phyloP scores from a whole-genome alignment of 1,139 yeast species.

The Kodamaea anthophila region DNA sequence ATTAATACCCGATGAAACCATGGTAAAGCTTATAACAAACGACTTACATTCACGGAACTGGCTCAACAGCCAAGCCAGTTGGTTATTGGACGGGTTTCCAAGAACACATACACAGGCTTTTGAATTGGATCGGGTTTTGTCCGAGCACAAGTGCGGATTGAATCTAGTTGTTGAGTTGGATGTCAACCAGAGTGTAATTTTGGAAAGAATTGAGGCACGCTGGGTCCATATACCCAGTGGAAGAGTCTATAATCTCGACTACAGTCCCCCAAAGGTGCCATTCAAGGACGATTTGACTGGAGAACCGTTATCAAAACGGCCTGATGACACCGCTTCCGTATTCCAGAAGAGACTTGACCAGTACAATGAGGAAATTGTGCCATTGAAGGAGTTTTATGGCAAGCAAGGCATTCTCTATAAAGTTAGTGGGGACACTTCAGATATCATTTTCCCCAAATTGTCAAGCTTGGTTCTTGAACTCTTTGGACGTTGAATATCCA shows the following conservation, averaged over 20 bases:
- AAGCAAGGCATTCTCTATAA: slow-evolving; percentile 46
- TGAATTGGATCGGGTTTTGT: slow-evolving; percentile 45
- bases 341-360: slow-evolving; percentile 61
- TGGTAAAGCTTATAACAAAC: slow-evolving; percentile 52
- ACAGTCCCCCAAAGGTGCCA: slow-evolving; percentile 80
- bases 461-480: slow-evolving; percentile 25
- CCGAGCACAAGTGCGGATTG: slow-evolving; percentile 32
- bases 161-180: slow-evolving; percentile 78
- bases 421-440: slow-evolving; percentile 75
- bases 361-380: slow-evolving; percentile 54
- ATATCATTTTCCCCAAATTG: slow-evolving; percentile 73
- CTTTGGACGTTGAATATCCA: slow-evolving; percentile 3
- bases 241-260: slow-evolving; percentile 75
- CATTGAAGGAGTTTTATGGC: slow-evolving; percentile 58
- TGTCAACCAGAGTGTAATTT: slow-evolving; percentile 74
- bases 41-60: slow-evolving; percentile 43
- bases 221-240: slow-evolving; percentile 86
- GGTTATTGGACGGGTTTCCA: slow-evolving; percentile 92
- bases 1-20: slow-evolving; percentile 65
- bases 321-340: slow-evolving; percentile 71
- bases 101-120: slow-evolving; percentile 70
- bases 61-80: slow-evolving; percentile 43
- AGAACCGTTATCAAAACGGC: slow-evolving; percentile 70
- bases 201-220: slow-evolving; percentile 76
- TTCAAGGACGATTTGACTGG: slow-evolving; percentile 87